Conservation (phyloP, 2,329 filamentous ascomycete genomes). For the Bipolaris bicolor region DNA sequence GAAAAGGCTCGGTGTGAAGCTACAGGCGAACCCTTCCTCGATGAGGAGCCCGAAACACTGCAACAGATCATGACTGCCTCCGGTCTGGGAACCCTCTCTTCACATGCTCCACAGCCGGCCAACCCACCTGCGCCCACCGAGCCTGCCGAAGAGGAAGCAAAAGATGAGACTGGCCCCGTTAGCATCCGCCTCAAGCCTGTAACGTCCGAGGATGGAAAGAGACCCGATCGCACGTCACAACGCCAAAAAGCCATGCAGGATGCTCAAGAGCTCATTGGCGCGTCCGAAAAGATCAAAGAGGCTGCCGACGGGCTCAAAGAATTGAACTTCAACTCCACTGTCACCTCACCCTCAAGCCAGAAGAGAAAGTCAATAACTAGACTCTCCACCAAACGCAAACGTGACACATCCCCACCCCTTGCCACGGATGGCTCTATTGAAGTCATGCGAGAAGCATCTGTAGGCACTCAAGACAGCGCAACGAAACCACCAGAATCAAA, state of each 20-base stretch:
- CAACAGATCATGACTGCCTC: constrained; percentile 31
- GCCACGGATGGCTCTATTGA: constrained; percentile 21
- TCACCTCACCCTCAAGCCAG: constrained; percentile 27
- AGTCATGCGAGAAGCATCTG: constrained; percentile 30
- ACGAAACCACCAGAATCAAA: constrained; percentile 40
- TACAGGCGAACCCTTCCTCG: constrained; percentile 68
- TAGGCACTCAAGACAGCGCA: constrained; percentile 36
- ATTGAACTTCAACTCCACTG: constrained; percentile 34
- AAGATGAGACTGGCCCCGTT: constrained; percentile 68
- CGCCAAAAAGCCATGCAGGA: constrained; percentile 57
- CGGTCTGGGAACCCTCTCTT: constrained; percentile 22
- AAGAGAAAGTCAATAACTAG: constrained; percentile 32
- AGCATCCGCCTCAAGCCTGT: constrained; percentile 80
- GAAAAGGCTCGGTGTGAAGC: constrained; percentile 66
- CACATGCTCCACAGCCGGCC: constrained; percentile 19
- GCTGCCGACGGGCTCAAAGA: constrained; percentile 46
- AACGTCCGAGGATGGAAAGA: constrained; percentile 80
- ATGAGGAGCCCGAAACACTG: constrained; percentile 54
- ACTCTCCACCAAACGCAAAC: constrained; percentile 61
- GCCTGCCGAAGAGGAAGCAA: constrained; percentile 27
- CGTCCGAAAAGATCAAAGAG: constrained; percentile 42
- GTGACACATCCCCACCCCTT: constrained; percentile 54
- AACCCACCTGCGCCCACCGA: constrained; percentile 21
- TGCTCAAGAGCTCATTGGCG: constrained; percentile 46
- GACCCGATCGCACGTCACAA: constrained; percentile 69